Evolutionary conservation across 2,329 filamentous ascomycete genomes (phyloP).

Genomic region (Leptographium procerum): DNA sequence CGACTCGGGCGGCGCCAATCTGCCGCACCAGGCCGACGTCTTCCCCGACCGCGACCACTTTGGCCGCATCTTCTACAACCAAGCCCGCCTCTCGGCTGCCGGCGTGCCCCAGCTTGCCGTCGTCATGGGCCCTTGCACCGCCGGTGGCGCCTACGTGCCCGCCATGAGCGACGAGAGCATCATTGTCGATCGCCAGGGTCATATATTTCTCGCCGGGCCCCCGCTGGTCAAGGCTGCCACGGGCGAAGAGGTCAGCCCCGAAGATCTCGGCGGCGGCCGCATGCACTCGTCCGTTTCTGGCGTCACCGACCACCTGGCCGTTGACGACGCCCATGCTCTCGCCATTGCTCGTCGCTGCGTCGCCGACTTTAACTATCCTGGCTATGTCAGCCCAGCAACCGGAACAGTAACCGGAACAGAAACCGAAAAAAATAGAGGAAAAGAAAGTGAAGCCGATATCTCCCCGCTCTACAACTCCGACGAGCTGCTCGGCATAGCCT

Average conservation of each 20-base stretch:
- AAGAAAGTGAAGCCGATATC: conserved; percentile 33
- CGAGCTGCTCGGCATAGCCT: conserved; percentile 80
- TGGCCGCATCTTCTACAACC: conserved; percentile 95
- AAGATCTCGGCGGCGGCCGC: conserved; percentile 81
- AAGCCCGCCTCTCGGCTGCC: conserved; percentile 79
- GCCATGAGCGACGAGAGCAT: conserved; percentile 97
- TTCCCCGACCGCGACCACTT: conserved; percentile 95
- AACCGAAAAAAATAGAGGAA: no score
- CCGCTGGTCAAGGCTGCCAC: conserved; percentile 94
- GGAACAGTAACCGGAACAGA: no score
- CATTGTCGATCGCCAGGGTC: conserved; percentile 90
- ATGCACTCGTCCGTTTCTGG: conserved; percentile 86
- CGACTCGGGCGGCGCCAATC: conserved; percentile 88
- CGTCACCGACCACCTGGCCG: conserved; percentile 89
- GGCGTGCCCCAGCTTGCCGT: conserved; percentile 90
- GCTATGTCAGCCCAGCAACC: not conserved
- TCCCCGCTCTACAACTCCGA: conserved; percentile 71
- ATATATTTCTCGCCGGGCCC: conserved; percentile 91
- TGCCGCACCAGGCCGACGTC: conserved; percentile 89
- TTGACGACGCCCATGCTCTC: conserved; percentile 86
- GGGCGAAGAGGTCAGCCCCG: conserved; percentile 79
- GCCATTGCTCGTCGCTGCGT: conserved; percentile 75
- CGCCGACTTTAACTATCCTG: conserved; percentile 71
- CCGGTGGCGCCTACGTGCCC: conserved; percentile 89
- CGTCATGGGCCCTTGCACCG: conserved; percentile 95